phyloP scores from a whole-genome alignment of 352 stramenopile genomes.

The Pilasporangium apinafurcum region DNA sequence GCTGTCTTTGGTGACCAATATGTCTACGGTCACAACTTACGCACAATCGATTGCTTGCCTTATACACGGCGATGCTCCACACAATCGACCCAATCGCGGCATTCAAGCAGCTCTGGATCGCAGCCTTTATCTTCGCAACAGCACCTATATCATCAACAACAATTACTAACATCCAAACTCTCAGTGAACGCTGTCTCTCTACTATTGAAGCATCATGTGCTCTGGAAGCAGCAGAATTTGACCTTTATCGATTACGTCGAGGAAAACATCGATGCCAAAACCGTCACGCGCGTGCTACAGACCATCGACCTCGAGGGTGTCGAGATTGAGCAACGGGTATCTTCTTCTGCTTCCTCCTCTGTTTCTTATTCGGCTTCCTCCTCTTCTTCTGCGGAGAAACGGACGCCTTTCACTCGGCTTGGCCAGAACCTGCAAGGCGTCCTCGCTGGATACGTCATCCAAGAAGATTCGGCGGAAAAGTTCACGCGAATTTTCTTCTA shows the following conservation, averaged over 20 bases:
- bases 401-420: background rate
- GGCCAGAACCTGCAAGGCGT: constrained; percentile 23
- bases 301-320: constrained; percentile 27
- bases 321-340: too few species aligned
- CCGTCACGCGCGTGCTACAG: constrained; percentile 55
- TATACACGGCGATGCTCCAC: background rate
- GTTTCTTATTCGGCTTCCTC: too few species aligned
- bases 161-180: constrained; percentile 20
- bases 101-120: background rate
- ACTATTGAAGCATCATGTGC: constrained; percentile 33
- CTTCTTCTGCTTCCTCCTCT: too few species aligned
- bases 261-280: constrained; percentile 43
- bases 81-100: background rate
- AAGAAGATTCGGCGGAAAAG: constrained; percentile 48
- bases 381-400: constrained; percentile 3
- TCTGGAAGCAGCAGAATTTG: constrained; percentile 43
- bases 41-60: constrained; percentile 22
- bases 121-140: background rate
- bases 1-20: constrained; percentile 60
- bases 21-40: constrained; percentile 43
- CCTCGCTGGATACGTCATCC: constrained; percentile 47
- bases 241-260: constrained; percentile 58
- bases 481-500: constrained; percentile 68
- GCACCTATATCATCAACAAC: background rate
- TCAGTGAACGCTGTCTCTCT: constrained; percentile 50